A percentile compares a stretch with the other conserved stretches of the same genome.
Evolutionary conservation across 768 basidiomycete species (phyloP).

Genomic region (Termitomyces sp.): DNA sequence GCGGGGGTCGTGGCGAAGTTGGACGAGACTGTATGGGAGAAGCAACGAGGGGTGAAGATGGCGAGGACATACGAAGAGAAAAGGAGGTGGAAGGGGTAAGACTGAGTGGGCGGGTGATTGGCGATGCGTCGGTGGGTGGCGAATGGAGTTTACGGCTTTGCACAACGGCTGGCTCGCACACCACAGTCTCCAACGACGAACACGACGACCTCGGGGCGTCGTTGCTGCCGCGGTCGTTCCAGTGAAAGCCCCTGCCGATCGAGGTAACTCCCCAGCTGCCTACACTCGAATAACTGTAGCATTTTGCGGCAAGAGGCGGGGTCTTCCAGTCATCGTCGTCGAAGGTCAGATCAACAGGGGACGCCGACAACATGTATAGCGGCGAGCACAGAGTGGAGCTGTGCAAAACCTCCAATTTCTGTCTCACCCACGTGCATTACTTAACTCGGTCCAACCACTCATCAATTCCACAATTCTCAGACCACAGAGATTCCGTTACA

Average conservation of each 20-base stretch:
- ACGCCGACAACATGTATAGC: constrained; percentile 54
- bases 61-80: constrained; percentile 23
- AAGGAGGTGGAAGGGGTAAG: constrained; percentile 19
- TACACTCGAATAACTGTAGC: constrained; percentile 64
- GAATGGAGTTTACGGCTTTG: constrained; percentile 35
- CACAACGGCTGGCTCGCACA: constrained; percentile 16
- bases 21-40: constrained; percentile 32
- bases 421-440: constrained; percentile 8
- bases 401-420: constrained; percentile 4
- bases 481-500: not conserved
- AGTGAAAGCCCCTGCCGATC: constrained; percentile 80
- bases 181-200: constrained; percentile 16
- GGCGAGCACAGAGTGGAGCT: constrained; percentile 9
- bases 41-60: constrained; percentile 26
- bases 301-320: constrained; percentile 41
- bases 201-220: constrained; percentile 14
- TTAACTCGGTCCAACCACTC: not conserved
- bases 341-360: constrained; percentile 57
- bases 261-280: constrained; percentile 86
- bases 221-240: constrained; percentile 46
- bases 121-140: constrained; percentile 15
- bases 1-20: constrained; percentile 28
- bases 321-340: constrained; percentile 72
- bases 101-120: not conserved
- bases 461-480: not conserved